These are phyloP conservation scores for Didymella glomerata DNA, from an alignment of 2,329 filamentous ascomycete species.

Conservation along the genomic window DNA sequence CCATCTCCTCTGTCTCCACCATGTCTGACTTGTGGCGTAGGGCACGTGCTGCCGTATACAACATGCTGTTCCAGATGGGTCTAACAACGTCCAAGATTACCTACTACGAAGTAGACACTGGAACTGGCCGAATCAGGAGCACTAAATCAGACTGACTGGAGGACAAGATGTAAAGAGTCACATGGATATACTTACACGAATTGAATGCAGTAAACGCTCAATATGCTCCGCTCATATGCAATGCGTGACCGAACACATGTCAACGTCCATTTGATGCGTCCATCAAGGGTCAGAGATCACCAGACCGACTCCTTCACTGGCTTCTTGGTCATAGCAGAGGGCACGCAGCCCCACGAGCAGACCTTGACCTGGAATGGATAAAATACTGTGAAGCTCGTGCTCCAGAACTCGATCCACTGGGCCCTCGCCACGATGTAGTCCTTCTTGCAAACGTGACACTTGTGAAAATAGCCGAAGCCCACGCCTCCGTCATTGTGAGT, in stretches of 20 bases:
- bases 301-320: conserved; percentile 21
- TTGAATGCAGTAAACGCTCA: neutral
- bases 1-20: neutral
- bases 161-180: neutral
- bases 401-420: conserved; percentile 48
- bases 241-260: neutral
- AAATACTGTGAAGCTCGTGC: conserved; percentile 11
- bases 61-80: conserved; percentile 1
- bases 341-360: conserved; percentile 47
- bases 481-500: conserved; percentile 22
- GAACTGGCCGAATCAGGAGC: neutral
- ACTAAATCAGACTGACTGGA: neutral
- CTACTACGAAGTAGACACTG: neutral
- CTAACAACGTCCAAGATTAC: neutral
- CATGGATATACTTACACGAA: neutral
- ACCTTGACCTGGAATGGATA: conserved; percentile 39
- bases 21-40: neutral
- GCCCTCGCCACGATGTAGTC: conserved; percentile 41
- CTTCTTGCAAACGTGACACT: conserved; percentile 40
- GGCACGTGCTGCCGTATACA: neutral
- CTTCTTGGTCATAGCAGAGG: conserved; percentile 26
- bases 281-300: neutral
- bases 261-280: too few species aligned
- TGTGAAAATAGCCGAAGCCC: conserved; percentile 32
- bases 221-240: conserved; percentile 5